A percentile compares a stretch with the other conserved stretches of the same genome.
These are phyloP conservation scores for Talaromyces atroroseus DNA, from an alignment of 2,329 filamentous ascomycete genomes.

Conservation along the genomic window DNA sequence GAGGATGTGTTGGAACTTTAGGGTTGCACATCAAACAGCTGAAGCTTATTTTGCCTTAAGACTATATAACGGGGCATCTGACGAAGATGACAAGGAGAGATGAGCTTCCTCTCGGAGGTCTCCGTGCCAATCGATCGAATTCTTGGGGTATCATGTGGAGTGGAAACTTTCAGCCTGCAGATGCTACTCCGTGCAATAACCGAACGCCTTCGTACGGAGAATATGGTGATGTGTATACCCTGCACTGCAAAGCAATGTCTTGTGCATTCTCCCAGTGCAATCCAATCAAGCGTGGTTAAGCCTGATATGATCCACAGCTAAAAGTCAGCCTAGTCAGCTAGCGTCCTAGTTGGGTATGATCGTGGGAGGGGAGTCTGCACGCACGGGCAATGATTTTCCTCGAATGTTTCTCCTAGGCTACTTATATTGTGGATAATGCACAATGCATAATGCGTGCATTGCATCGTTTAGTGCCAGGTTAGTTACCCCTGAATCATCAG, in stretches of 20 bases:
- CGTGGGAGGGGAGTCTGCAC: neutral
- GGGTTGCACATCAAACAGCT: neutral
- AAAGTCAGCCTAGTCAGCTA: neutral
- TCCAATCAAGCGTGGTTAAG: neutral
- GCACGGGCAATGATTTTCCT: neutral
- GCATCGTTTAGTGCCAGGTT: neutral
- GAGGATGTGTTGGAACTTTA: too few species aligned
- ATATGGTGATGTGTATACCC: too few species aligned
- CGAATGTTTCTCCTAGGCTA: neutral
- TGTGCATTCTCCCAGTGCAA: neutral
- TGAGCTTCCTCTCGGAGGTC: neutral
- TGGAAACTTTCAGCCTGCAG: neutral
- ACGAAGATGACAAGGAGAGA: neutral
- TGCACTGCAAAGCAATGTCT: neutral
- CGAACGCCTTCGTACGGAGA: too few species aligned
- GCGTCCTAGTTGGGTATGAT: neutral
- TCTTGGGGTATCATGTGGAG: neutral
- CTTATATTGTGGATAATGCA: neutral
- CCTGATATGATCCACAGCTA: neutral
- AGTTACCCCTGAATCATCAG: neutral
- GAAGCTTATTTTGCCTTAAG: neutral
- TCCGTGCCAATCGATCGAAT: neutral
- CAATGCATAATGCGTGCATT: neutral
- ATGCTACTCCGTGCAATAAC: neutral
- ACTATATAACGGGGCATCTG: neutral